Evolutionary conservation across 2,329 filamentous ascomycete genomes (phyloP).

Genomic region (Huntiella abstrusa): DNA sequence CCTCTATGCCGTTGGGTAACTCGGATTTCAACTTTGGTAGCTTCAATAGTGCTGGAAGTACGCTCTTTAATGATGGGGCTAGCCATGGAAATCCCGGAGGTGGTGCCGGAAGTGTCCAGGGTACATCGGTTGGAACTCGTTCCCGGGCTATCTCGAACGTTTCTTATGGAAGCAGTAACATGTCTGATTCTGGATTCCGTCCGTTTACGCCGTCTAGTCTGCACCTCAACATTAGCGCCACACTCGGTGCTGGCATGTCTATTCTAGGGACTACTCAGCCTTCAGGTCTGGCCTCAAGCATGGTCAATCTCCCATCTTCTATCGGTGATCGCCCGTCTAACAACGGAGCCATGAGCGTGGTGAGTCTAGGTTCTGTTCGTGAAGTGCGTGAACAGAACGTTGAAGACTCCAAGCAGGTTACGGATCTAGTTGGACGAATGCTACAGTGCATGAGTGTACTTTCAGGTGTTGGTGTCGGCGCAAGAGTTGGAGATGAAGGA

Average conservation of each 20-base stretch:
- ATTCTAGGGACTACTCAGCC: not conserved
- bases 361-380: not conserved
- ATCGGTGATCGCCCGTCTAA: conserved; percentile 4
- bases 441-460: conserved; percentile 89
- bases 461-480: conserved; percentile 43
- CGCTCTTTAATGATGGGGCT: conserved; percentile 45
- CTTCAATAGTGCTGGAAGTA: conserved; percentile 64
- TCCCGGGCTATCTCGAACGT: conserved; percentile 79
- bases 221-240: conserved; percentile 18
- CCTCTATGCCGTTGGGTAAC: conserved; percentile 23
- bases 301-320: not conserved
- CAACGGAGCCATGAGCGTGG: conserved; percentile 10
- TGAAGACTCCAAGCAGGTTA: conserved; percentile 59
- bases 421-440: conserved; percentile 88
- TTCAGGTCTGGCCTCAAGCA: not conserved
- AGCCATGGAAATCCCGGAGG: not conserved
- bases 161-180: conserved; percentile 37
- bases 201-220: conserved; percentile 31
- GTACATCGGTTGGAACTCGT: conserved; percentile 24
- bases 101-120: conserved; percentile 13
- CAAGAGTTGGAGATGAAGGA: conserved; percentile 39
- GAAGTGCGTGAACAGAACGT: conserved; percentile 38
- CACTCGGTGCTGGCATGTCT: conserved; percentile 6
- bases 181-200: conserved; percentile 22
- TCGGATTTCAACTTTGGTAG: conserved; percentile 46